Evolutionary conservation across 805 yeast species (phyloP).

Genomic region (Maudiozyma barnettii): DNA sequence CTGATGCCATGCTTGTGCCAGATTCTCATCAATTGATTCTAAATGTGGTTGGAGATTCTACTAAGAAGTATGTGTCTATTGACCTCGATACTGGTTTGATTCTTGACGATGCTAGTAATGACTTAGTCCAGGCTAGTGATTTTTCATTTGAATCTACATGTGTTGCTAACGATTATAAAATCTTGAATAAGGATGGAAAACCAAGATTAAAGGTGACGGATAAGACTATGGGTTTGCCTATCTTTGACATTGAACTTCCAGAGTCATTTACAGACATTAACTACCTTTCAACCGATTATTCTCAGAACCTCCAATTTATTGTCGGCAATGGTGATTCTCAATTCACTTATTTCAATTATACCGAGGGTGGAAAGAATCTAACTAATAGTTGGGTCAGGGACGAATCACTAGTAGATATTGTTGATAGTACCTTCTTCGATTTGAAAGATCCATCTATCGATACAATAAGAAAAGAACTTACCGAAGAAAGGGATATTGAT

Average conservation of each 20-base stretch:
- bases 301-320: conserved; percentile 8
- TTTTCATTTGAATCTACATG: conserved; percentile 11
- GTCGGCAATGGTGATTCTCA: conserved; percentile 8
- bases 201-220: conserved; percentile 10
- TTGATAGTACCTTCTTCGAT: conserved; percentile 25
- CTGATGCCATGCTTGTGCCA: conserved; percentile 9
- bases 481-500: conserved; percentile 9
- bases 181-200: not conserved
- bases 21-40: conserved; percentile 9
- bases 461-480: conserved; percentile 13
- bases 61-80: conserved; percentile 1
- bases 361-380: conserved; percentile 14
- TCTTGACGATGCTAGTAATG: not conserved
- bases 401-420: conserved; percentile 33
- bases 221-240: conserved; percentile 8
- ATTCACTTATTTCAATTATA: conserved; percentile 13
- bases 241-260: conserved; percentile 13
- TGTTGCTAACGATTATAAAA: conserved; percentile 4
- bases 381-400: conserved; percentile 34
- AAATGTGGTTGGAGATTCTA: conserved; percentile 1
- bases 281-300: conserved; percentile 14
- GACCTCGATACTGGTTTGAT: conserved; percentile 5
- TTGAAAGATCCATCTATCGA: conserved; percentile 12
- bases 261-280: conserved; percentile 8
- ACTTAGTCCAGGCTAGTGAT: not conserved